A percentile compares a stretch with the other conserved stretches of the same genome.
These are phyloP conservation scores for Ophiocordyceps camponoti-leonardi DNA, from an alignment of 2,329 filamentous ascomycete species.

Conservation along the genomic window DNA sequence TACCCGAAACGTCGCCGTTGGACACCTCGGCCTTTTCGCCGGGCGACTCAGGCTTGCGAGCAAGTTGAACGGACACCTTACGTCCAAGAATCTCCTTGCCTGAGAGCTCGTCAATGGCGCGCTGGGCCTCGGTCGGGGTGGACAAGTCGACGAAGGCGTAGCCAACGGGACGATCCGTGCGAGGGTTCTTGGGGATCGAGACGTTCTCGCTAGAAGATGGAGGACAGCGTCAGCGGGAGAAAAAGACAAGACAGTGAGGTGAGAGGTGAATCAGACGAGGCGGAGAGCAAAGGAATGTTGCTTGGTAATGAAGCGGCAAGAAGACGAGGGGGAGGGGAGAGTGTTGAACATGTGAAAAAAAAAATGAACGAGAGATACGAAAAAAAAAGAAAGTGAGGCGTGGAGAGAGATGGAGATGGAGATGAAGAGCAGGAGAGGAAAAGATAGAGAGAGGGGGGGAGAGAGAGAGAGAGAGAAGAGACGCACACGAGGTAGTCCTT, in stretches of 20 bases:
- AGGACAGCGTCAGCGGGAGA: slow-evolving; percentile 9
- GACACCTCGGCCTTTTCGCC: slow-evolving; percentile 58
- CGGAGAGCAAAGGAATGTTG: no score
- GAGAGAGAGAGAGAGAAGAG: no score
- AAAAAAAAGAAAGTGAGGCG: no score
- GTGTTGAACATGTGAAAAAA: no score
- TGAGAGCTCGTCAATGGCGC: slow-evolving; percentile 87
- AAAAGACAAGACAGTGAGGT: no score
- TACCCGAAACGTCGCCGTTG: slow-evolving; percentile 59
- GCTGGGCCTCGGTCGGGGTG: slow-evolving; percentile 84
- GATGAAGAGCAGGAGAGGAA: no score
- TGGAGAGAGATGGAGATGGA: no score
- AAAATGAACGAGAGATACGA: no score
- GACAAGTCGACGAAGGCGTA: slow-evolving; percentile 98
- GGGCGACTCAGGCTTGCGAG: slow-evolving; percentile 84
- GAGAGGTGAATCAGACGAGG: no score
- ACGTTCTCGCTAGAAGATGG: slow-evolving; percentile 66
- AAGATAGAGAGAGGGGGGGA: no score
- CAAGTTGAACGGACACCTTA: slow-evolving; percentile 97
- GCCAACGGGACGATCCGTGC: slow-evolving; percentile 93
- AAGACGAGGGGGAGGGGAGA: background rate
- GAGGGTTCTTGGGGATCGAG: slow-evolving; percentile 98
- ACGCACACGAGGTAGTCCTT: slow-evolving; percentile 98
- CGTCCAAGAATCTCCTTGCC: slow-evolving; percentile 96
- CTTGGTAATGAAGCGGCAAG: background rate